Conservation (phyloP, 2,329 filamentous ascomycete species). For the Fusarium phyllophilum region DNA sequence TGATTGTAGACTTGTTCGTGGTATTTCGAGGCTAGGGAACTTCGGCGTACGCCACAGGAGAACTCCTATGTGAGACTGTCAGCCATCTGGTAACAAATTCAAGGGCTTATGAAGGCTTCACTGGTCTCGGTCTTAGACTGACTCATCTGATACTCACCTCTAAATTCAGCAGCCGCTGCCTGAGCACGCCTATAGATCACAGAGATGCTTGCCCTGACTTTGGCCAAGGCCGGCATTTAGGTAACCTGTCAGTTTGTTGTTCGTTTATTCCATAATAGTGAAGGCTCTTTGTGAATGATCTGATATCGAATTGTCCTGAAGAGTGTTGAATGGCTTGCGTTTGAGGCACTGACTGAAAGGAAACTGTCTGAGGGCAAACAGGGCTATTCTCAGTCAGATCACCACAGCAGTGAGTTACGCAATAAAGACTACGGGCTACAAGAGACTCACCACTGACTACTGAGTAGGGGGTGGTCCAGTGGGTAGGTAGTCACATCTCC, state of each 20-base stretch:
- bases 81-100: neutral
- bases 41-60: neutral
- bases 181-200: neutral
- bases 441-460: too few relatives aligned
- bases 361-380: neutral
- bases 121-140: neutral
- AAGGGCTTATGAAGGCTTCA: neutral
- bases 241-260: too few relatives aligned
- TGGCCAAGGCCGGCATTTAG: too few relatives aligned
- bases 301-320: too few relatives aligned
- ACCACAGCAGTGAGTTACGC: fast-evolving
- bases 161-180: fast-evolving
- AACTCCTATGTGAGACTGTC: neutral
- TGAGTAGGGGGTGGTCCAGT: too few relatives aligned
- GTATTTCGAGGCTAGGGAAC: neutral
- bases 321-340: neutral
- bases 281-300: fast-evolving
- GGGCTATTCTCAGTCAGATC: neutral
- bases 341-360: neutral
- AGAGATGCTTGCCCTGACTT: too few relatives aligned
- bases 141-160: neutral
- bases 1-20: neutral
- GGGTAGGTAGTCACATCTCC: neutral
- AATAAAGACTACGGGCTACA: too few relatives aligned
- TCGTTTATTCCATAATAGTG: fast-evolving